Evolutionary conservation across 2,329 filamentous ascomycete species (phyloP).

Genomic region (Fusarium avenaceum): DNA sequence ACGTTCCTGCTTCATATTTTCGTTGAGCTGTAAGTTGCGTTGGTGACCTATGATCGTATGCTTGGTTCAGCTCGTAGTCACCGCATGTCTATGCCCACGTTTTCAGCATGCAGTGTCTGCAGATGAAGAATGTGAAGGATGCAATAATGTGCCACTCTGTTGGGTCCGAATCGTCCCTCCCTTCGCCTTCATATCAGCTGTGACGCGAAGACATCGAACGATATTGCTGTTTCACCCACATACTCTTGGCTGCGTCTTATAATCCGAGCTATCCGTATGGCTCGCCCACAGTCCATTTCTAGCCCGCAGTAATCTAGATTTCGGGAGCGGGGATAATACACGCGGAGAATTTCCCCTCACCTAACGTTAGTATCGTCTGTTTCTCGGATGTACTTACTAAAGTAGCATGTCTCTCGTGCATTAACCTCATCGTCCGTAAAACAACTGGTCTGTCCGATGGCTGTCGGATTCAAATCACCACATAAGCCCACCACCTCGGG

Average conservation of each 20-base stretch:
- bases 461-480: background rate
- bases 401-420: background rate
- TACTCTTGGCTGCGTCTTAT: constrained; percentile 8
- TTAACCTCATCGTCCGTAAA: background rate
- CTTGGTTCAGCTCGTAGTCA: constrained; percentile 6
- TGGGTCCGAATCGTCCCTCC: constrained; percentile 1
- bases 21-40: constrained; percentile 8
- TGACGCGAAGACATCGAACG: constrained; percentile 7
- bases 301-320: constrained; percentile 39
- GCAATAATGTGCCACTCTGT: background rate
- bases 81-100: constrained; percentile 26
- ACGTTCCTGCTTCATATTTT: background rate
- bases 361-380: background rate
- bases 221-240: constrained; percentile 1
- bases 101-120: constrained; percentile 25
- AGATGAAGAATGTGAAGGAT: constrained; percentile 1
- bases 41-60: background rate
- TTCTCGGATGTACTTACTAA: background rate
- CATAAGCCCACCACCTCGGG: constrained; percentile 27
- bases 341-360: constrained; percentile 28
- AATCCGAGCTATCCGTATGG: constrained; percentile 19
- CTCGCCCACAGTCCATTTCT: background rate
- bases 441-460: constrained; percentile 6
- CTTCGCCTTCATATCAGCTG: background rate
- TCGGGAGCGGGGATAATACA: constrained; percentile 24